A percentile compares a stretch with the other conserved stretches of the same genome.
Evolutionary conservation across 345 rosid species (phyloP).

Genomic region (Excoecaria cochinchinensis): DNA sequence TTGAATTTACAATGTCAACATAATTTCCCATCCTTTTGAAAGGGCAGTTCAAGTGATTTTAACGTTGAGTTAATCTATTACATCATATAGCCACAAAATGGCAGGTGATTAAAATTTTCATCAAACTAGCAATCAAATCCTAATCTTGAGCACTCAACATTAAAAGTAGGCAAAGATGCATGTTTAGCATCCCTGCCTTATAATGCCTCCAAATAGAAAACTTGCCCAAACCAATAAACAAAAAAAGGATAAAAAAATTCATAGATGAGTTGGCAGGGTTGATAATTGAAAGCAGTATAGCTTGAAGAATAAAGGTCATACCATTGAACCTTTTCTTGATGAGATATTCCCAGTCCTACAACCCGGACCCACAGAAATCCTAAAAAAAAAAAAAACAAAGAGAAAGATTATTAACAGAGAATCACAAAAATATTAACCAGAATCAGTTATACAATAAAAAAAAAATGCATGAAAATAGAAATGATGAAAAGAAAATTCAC

Average conservation of each 20-base stretch:
- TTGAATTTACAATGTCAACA: background rate
- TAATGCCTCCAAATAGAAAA: background rate
- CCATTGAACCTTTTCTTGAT: constrained; percentile 46
- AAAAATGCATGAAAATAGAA: background rate
- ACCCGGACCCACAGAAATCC: constrained; percentile 42
- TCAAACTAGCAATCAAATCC: background rate
- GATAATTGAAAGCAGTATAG: too few species aligned
- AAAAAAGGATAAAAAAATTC: too few species aligned
- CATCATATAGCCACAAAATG: background rate
- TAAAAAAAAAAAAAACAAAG: constrained; percentile 18
- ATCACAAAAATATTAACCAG: background rate
- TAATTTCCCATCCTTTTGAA: background rate
- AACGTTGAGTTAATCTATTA: background rate
- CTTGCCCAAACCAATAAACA: too few species aligned
- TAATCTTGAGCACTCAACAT: background rate
- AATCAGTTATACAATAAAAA: background rate
- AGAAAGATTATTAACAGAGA: background rate
- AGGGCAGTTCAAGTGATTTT: background rate
- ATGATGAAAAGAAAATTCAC: background rate
- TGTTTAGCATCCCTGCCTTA: background rate
- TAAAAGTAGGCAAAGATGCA: background rate
- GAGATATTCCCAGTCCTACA: constrained; percentile 34
- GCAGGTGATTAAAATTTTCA: background rate
- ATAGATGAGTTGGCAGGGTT: too few species aligned
- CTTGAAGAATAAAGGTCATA: constrained; percentile 15